Evolutionary conservation across 345 rosid species (phyloP), one percentile per base, ranked within the genome.

Genomic region (Eucalyptus lansdowneana): DNA sequence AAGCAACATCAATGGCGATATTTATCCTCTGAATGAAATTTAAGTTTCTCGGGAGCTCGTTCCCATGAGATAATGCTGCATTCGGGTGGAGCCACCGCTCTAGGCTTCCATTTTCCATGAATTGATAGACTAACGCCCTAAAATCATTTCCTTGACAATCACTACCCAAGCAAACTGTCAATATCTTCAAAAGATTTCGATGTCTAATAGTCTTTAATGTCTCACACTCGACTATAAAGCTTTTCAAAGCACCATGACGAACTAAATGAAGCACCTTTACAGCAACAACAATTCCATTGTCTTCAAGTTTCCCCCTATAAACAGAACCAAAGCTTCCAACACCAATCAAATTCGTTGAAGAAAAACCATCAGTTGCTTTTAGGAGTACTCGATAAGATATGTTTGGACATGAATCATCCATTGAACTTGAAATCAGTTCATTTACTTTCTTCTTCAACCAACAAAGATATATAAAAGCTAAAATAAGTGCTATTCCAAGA

Each of bases 31-130:
- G 25, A 72, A 72, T 72, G 44, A 72, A 72, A 37, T 37, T 72
- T 0, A 34, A 37, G 2, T 37, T 72, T 72, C 6, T 72, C 3
- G 3, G 4, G 13, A 34, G 81, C 45, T 72, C 8, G 0, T 72
- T 21, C 25, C 14, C 45, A 72, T 72, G 24, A 19, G 12, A 10
- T 72, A 24, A 34, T 34, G 14, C 2, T 72, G 45, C 14, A 0
- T 72, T 37, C 11, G 45, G 45, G 81, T 72, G 81, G 14, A 72
- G 81, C 81, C 45, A 72, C 4, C 4, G 5, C 45, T 34, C 81
- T 6, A 72, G 14, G 81, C 81, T 37, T 72, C 45, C 81, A 72
- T 72, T 72, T 6, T 72, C 81, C 81, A 72, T 72, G 14, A 72
- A 37, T 72, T 37, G 14, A 34, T 72, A 72, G 7, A 72, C 45